Conservation (phyloP, 2,329 filamentous ascomycete genomes). For the Fusarium protoensiforme region DNA sequence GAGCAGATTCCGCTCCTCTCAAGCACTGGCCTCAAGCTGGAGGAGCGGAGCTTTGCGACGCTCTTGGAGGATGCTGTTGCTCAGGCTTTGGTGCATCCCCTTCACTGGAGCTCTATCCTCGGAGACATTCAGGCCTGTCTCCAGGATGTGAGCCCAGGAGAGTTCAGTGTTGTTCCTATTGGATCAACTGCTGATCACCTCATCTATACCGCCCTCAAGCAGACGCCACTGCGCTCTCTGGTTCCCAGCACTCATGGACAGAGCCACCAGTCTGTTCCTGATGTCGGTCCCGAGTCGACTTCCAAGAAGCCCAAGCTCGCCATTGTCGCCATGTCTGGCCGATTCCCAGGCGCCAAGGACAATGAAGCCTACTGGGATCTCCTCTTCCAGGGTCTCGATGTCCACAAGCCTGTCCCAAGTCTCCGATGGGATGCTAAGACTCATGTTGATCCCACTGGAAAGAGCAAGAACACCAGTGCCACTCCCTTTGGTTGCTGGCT, state of each 20-base stretch:
- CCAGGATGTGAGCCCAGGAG: neutral
- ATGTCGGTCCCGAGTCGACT: neutral
- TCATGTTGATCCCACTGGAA: constrained; percentile 64
- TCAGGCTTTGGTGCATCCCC: constrained; percentile 20
- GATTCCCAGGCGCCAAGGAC: constrained; percentile 70
- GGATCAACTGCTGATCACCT: constrained; percentile 29
- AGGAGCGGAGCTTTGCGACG: constrained; percentile 22
- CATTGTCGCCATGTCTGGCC: constrained; percentile 74
- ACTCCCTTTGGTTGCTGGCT: constrained; percentile 59
- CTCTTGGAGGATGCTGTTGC: constrained; percentile 27
- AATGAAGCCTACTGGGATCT: constrained; percentile 73
- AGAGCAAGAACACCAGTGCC: constrained; percentile 68
- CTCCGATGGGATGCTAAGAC: constrained; percentile 37
- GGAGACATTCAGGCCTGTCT: constrained; percentile 8
- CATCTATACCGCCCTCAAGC: constrained; percentile 35
- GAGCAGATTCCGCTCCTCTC: constrained; percentile 15
- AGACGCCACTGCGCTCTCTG: constrained; percentile 20
- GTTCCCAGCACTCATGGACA: neutral
- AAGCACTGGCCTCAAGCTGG: neutral
- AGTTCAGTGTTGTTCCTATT: constrained; percentile 18
- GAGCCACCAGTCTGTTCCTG: fast-evolving
- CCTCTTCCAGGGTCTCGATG: constrained; percentile 72
- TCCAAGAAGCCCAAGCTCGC: constrained; percentile 49
- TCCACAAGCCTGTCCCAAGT: constrained; percentile 63
- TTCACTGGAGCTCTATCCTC: constrained; percentile 28